Percentiles rank a stretch among this genome's conserved stretches.
Evolutionary conservation across 1,139 yeast species (phyloP).

Genomic region (Debaryomyces sp.): DNA sequence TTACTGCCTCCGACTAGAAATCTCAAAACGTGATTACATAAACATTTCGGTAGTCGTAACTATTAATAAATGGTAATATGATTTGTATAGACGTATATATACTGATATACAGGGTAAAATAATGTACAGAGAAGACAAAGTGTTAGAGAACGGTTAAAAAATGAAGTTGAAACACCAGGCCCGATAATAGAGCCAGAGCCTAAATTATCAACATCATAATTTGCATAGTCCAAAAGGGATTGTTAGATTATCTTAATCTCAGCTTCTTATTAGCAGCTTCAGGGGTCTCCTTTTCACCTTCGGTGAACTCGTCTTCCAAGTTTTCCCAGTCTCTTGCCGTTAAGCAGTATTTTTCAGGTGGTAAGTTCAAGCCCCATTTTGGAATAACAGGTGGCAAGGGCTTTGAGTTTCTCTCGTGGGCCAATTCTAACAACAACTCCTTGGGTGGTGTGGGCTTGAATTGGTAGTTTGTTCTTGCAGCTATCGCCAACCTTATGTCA

Average conservation of each 20-base stretch:
- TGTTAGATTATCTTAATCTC: neutral
- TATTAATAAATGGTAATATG: neutral
- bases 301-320: slow-evolving; percentile 38
- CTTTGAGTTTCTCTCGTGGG: slow-evolving; percentile 87
- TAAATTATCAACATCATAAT: neutral
- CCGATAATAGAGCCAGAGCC: neutral
- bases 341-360: slow-evolving; percentile 96
- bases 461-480: slow-evolving; percentile 90
- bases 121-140: neutral
- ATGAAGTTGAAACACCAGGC: neutral
- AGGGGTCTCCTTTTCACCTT: slow-evolving; percentile 17
- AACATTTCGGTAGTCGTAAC: neutral
- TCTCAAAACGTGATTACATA: slow-evolving; percentile 4
- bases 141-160: neutral
- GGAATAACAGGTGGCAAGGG: slow-evolving; percentile 92
- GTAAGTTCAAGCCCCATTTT: slow-evolving; percentile 89
- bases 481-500: slow-evolving; percentile 88
- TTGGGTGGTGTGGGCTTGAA: slow-evolving; percentile 96
- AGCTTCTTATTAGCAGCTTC: slow-evolving; percentile 2
- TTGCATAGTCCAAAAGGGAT: neutral
- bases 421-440: slow-evolving; percentile 85
- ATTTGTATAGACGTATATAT: neutral
- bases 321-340: slow-evolving; percentile 78
- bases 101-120: neutral
- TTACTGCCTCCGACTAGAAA: slow-evolving; percentile 5